Base-by-base conservation (phyloP, 2,329 filamentous ascomycete genomes). In the Phaeoacremonium minimum region DNA sequence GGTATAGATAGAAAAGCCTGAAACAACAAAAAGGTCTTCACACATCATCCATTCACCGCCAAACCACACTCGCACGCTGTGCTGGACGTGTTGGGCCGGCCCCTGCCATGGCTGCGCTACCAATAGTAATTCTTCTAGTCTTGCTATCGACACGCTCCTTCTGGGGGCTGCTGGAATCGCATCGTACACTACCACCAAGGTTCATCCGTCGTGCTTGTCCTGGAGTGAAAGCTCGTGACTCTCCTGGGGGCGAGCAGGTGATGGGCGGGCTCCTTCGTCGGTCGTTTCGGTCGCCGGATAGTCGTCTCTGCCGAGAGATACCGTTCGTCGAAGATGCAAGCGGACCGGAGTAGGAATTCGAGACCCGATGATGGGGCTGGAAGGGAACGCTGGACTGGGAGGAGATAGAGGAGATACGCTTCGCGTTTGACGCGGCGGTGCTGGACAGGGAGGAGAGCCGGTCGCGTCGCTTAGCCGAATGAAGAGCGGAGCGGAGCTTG, bases 131-230 rank as follows among this genome's bases (percentile, higher is more conserved):
- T 37, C 66, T 61, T 31, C 66, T 63, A 49, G 52, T 48, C 37
- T 49, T 50, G 31, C 51, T 46, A 42, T 49, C 46, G 26, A 47
- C 46, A 9, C 37, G 40, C 18, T 36, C 41, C 26, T 38, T 42
- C 20, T 31, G 42, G 11, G 40, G 36, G 43, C 44, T 31, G 38
- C 37, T 22, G 20, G 44, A 36, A 30, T 55, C 53, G 18, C 39
- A 18, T 19, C 54, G 53, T 41, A 67, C 46, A 42, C 60, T 66
- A 12, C 63, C 64, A 22, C 67, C 64, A 39, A 78, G 55, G 46
- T 76, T 73, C 74, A 80, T 78, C 31, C 75, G 64, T 35, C 75
- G 58, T 15, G 74, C 75, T 49, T 80, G 75, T 3, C 73, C 73
- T 2, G 69, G 59, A 9, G 73, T 77, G 43, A 79, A 63, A 4